A percentile compares a stretch with the other conserved stretches of the same genome.
Evolutionary conservation across 2,329 filamentous ascomycete genomes (phyloP).

Genomic region (Fusarium torreyae): DNA sequence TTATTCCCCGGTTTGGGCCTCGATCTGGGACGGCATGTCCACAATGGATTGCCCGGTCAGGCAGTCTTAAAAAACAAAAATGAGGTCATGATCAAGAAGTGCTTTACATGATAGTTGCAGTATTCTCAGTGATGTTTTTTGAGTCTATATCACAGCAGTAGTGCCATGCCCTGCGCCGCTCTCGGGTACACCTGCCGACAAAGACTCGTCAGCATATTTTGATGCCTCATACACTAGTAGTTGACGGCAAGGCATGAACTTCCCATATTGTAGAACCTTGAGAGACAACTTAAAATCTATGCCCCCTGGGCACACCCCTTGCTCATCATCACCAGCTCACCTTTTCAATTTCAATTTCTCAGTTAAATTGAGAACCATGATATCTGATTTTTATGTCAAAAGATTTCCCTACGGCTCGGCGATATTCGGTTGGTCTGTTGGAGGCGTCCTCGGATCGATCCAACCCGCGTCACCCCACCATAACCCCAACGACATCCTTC

Average conservation of each 20-base stretch:
- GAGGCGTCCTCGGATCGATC: slow-evolving; percentile 29
- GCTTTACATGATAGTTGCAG: slow-evolving; percentile 12
- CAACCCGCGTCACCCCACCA: slow-evolving; percentile 43
- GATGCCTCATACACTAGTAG: slow-evolving; percentile 17
- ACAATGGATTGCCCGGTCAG: slow-evolving; percentile 53
- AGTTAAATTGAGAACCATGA: not conserved
- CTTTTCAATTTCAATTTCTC: not conserved
- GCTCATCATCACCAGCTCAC: not conserved
- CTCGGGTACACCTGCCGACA: slow-evolving; percentile 4
- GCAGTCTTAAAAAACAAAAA: slow-evolving; percentile 55
- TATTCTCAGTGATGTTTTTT: not conserved
- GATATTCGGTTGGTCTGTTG: slow-evolving; percentile 24
- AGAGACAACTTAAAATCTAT: not conserved
- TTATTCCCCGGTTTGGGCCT: slow-evolving; percentile 57
- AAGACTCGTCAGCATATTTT: not conserved
- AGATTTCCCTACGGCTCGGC: slow-evolving; percentile 9
- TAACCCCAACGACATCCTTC: slow-evolving; percentile 39
- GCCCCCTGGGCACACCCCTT: not conserved
- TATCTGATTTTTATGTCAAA: slow-evolving; percentile 2
- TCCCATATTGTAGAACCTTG: slow-evolving; percentile 2
- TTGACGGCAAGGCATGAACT: slow-evolving; percentile 3
- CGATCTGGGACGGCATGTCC: slow-evolving; percentile 56
- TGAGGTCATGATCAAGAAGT: slow-evolving; percentile 57
- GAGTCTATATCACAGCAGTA: not conserved
- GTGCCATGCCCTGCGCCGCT: not conserved